Evolutionary conservation across 331 rosid species (phyloP).

Genomic region (Saraca asoca): DNA sequence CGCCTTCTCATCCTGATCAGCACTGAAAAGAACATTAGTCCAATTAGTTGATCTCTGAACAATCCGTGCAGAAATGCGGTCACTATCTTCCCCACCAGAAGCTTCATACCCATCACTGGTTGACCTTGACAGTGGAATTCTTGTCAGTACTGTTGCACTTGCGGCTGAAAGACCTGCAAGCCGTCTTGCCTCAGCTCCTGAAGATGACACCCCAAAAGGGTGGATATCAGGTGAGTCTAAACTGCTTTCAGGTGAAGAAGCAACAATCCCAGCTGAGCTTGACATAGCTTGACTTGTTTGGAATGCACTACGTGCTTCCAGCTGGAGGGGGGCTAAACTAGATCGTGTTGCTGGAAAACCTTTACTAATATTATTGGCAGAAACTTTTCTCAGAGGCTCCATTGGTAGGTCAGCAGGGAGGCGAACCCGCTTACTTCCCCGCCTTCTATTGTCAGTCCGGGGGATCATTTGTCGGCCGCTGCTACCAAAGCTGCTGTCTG

Average conservation of each 20-base stretch:
- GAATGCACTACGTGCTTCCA: slow-evolving; percentile 77
- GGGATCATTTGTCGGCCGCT: slow-evolving; percentile 70
- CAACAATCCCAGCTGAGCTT: slow-evolving; percentile 62
- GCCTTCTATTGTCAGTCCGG: slow-evolving; percentile 68
- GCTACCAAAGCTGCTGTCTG: slow-evolving; percentile 66
- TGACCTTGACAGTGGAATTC: slow-evolving; percentile 79
- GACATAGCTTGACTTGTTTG: slow-evolving; percentile 79
- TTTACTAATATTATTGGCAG: slow-evolving; percentile 51
- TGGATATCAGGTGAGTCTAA: slow-evolving; percentile 90
- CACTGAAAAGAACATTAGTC: slow-evolving; percentile 71
- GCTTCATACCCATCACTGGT: slow-evolving; percentile 98
- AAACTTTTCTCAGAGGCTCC: slow-evolving; percentile 55
- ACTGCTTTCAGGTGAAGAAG: slow-evolving; percentile 97
- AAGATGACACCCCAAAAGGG: slow-evolving; percentile 67
- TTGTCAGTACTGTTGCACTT: slow-evolving; percentile 47
- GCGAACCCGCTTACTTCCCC: slow-evolving; percentile 70
- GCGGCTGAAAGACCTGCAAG: slow-evolving; percentile 55
- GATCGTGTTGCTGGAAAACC: slow-evolving; percentile 60
- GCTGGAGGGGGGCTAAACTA: slow-evolving; percentile 79
- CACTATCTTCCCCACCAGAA: slow-evolving; percentile 99
- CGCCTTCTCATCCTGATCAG: slow-evolving; percentile 69
- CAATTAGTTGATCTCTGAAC: slow-evolving; percentile 74
- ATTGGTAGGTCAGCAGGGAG: slow-evolving; percentile 80
- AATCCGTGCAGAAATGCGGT: slow-evolving; percentile 76
- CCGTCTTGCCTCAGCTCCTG: slow-evolving; percentile 69